Conservation (phyloP, 1,284 basidiomycete species). For the Albatrellus sp. region DNA sequence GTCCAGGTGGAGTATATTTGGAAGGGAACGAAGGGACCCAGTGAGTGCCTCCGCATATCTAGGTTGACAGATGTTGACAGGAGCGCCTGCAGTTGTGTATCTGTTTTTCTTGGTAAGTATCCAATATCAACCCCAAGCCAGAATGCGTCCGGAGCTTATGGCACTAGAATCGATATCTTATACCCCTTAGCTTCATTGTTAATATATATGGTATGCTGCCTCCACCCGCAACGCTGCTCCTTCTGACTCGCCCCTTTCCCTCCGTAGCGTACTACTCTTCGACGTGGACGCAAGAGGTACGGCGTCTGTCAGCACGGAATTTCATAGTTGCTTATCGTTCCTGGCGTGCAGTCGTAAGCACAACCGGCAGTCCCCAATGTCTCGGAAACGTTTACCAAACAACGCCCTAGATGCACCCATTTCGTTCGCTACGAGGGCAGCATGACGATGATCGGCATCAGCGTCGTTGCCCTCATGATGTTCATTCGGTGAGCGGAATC, state of each 20-base stretch:
- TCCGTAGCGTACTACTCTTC: neutral
- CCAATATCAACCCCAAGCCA: neutral
- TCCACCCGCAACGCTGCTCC: neutral
- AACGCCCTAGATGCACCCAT: constrained; percentile 24
- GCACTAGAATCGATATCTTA: constrained; percentile 34
- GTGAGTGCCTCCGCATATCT: constrained; percentile 18
- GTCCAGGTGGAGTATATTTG: constrained; percentile 34
- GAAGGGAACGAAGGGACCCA: constrained; percentile 32
- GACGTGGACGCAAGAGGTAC: constrained; percentile 2
- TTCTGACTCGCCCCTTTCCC: neutral
- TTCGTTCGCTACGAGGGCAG: constrained; percentile 40
- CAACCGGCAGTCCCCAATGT: too few relatives aligned
- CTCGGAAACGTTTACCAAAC: neutral
- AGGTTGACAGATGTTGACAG: neutral
- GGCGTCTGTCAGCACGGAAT: neutral
- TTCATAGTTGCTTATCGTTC: neutral
- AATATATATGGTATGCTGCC: constrained; percentile 28
- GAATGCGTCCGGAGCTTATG: neutral
- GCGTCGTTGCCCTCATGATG: constrained; percentile 42
- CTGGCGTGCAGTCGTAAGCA: constrained; percentile 2
- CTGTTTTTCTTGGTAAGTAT: constrained; percentile 33
- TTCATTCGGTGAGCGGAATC: constrained; percentile 27
- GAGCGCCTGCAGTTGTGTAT: constrained; percentile 24
- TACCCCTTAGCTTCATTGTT: constrained; percentile 35
- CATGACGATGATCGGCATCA: constrained; percentile 35